Percentiles rank a stretch among this genome's conserved stretches.
Evolutionary conservation across 2,329 filamentous ascomycete genomes (phyloP).

Genomic region (Onygena corvina): DNA sequence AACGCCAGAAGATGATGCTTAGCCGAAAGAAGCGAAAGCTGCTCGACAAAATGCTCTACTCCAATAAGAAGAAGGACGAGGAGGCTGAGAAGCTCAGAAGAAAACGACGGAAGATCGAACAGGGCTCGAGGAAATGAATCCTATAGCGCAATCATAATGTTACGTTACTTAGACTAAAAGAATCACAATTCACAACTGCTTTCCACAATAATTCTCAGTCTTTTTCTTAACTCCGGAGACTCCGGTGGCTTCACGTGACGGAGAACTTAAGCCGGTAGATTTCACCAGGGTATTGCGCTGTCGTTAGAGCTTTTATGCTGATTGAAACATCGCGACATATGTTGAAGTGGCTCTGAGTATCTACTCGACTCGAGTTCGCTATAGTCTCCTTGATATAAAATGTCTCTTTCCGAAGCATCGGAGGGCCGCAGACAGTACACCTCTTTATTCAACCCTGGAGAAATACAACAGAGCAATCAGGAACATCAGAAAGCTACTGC

Average conservation of each 20-base stretch:
- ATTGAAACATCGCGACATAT: too few relatives aligned
- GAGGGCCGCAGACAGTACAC: not conserved
- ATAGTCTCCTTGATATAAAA: not conserved
- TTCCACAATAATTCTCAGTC: not conserved
- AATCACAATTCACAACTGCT: not conserved
- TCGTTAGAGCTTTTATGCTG: too few relatives aligned
- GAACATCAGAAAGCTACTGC: not conserved
- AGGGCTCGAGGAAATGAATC: slow-evolving; percentile 22
- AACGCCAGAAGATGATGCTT: slow-evolving; percentile 95
- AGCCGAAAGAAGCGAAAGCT: slow-evolving; percentile 95
- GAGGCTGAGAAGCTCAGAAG: slow-evolving; percentile 75
- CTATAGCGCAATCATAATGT: not conserved
- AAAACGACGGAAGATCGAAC: slow-evolving; percentile 88
- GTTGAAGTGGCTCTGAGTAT: too few relatives aligned
- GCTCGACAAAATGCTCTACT: slow-evolving; percentile 94
- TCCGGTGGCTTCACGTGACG: too few relatives aligned
- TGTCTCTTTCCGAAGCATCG: not conserved
- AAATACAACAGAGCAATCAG: slow-evolving; percentile 1
- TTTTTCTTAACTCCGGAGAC: not conserved
- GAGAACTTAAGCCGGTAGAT: too few relatives aligned
- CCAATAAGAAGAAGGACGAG: slow-evolving; percentile 81
- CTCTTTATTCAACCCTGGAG: not conserved
- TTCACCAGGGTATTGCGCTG: too few relatives aligned
- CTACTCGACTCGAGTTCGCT: not conserved
- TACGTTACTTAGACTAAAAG: slow-evolving; percentile 1